Evolutionary conservation across 129 eudicot genomes (phyloP), one percentile per base, ranked within the genome.

Genomic region (Sambucus nigra): DNA sequence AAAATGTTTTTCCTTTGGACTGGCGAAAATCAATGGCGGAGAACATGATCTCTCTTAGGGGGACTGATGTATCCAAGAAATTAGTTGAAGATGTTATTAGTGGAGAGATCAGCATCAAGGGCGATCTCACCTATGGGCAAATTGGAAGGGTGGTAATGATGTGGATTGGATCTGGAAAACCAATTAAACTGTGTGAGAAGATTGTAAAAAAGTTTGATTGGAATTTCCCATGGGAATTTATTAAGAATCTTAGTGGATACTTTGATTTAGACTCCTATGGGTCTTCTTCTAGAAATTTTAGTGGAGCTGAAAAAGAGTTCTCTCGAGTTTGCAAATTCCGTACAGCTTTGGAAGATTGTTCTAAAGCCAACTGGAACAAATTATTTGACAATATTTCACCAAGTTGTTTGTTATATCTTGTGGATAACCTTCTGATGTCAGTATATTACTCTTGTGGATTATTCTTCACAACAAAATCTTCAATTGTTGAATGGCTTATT

Each of bases 111-210:
- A 14, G 51, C 48, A 28, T 24, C 67, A 69, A 49, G 23, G 55
- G 51, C 32, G 21, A 52, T 13, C 38, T 79, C 9, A 35, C 73
- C 5, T 68, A 73, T 38, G 67, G 73, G 47, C 69, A 70, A 23
- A 66, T 87, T 11, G 96, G 96, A 44, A 68, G 68, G 19, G 59
- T 73, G 46, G 44, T 80, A 53, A 76, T 76, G 76, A 60, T 63
- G 20, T 65, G 66, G 63, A 65, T 87, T 25, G 82, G 80, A 17
- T 78, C 78, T 7, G 38, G 64, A 39, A 73, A 66, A 46, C 63
- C 66, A 0, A 6, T 53, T 24, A 72, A 59, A 1, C 58, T 64
- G 19, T 47, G 29, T 7, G 19, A 53, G 56, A 60, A 8, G n/a
- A 52, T 82, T 19, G 0, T 47, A 5, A 67, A 10, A 26, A 63